Evolutionary conservation across 1,284 basidiomycete species (phyloP).

Genomic region (Ustilago lituana): DNA sequence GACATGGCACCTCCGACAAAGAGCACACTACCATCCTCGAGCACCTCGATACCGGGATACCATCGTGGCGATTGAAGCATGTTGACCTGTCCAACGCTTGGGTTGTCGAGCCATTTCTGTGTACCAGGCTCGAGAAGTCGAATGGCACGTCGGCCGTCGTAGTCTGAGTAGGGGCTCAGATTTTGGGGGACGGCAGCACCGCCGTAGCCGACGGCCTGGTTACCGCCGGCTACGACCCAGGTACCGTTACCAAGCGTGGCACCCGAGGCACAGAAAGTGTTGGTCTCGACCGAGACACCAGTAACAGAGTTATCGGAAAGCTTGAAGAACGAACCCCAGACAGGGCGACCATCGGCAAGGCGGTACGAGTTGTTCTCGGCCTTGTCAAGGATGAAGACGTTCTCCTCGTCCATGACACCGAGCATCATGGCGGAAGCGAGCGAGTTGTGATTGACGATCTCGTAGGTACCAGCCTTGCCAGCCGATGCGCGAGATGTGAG

Average conservation of each 20-base stretch:
- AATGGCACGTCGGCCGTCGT: conserved; percentile 62
- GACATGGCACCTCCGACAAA: conserved; percentile 61
- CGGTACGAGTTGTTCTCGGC: conserved; percentile 66
- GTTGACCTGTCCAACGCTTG: conserved; percentile 42
- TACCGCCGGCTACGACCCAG: conserved; percentile 68
- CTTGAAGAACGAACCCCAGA: conserved; percentile 61
- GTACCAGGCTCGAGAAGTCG: conserved; percentile 61
- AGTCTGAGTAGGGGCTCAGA: conserved; percentile 57
- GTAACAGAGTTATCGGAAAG: conserved; percentile 55
- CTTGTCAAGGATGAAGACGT: conserved; percentile 68
- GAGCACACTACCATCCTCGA: conserved; percentile 62
- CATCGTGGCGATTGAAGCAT: conserved; percentile 60
- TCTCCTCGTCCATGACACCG: conserved; percentile 62
- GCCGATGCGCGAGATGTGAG: conserved; percentile 30
- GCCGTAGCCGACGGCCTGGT: conserved; percentile 65
- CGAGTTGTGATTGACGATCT: conserved; percentile 57
- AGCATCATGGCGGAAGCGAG: conserved; percentile 67
- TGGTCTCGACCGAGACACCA: conserved; percentile 63
- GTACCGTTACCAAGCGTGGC: conserved; percentile 66
- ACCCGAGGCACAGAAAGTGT: conserved; percentile 68
- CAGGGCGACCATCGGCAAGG: conserved; percentile 49
- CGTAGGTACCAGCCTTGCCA: conserved; percentile 50
- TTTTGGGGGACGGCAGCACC: conserved; percentile 41
- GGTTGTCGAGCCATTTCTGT: conserved; percentile 54
- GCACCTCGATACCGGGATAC: conserved; percentile 66